A percentile compares a stretch with the other conserved stretches of the same genome.
These are phyloP conservation scores for Beta vulgaris DNA, from an alignment of 148 eudicot genomes.

Conservation along the genomic window DNA sequence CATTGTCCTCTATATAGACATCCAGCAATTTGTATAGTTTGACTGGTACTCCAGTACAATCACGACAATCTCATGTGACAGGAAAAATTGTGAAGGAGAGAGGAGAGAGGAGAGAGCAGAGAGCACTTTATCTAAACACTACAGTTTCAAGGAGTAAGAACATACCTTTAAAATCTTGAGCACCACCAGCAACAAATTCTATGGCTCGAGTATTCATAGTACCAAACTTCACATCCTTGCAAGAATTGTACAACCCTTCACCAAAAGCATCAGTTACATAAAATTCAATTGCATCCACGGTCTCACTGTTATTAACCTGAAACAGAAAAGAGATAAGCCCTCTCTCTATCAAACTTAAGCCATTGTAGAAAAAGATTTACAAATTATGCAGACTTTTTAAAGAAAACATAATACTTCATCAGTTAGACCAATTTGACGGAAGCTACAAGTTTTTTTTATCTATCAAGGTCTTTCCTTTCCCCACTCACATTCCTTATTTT, in stretches of 20 bases:
- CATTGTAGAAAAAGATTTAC: constrained; percentile 2
- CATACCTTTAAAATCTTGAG: constrained; percentile 77
- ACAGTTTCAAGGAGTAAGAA: constrained; percentile 15
- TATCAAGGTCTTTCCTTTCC: neutral
- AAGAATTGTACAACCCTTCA: constrained; percentile 78
- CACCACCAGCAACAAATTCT: constrained; percentile 88
- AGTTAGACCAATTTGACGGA: neutral
- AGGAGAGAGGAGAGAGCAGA: neutral
- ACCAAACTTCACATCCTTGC: constrained; percentile 98
- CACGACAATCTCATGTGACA: neutral
- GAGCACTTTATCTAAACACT: neutral
- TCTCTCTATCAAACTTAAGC: neutral
- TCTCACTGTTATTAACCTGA: constrained; percentile 71
- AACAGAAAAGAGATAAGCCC: constrained; percentile 30
- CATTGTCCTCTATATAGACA: neutral
- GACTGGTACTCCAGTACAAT: too few relatives aligned
- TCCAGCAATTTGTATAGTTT: neutral
- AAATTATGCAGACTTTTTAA: constrained; percentile 8
- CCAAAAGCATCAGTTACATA: constrained; percentile 79
- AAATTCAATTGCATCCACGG: constrained; percentile 85
- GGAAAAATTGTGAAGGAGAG: neutral
- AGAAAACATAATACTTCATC: neutral
- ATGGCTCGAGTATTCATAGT: constrained; percentile 89
- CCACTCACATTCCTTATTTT: neutral
- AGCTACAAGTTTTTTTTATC: neutral